Percentiles rank a stretch among this genome's conserved stretches.
phyloP scores from a whole-genome alignment of 306 rosid genomes.

The Nissolia schottii region DNA sequence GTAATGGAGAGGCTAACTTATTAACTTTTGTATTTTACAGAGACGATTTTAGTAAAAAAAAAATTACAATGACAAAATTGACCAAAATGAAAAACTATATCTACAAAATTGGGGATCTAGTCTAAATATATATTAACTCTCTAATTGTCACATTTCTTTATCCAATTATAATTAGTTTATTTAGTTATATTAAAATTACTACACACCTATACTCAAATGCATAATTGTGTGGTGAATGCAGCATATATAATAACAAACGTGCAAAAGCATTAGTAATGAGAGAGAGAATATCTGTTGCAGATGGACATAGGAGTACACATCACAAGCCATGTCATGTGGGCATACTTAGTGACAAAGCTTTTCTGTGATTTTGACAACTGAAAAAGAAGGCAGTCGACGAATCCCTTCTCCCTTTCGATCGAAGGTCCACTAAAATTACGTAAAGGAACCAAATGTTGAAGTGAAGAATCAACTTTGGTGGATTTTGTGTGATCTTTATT shows the following conservation, averaged over 20 bases:
- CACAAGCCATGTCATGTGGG: constrained; percentile 39
- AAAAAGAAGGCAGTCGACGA: constrained; percentile 19
- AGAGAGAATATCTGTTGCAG: background rate
- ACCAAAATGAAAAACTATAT: too few species aligned
- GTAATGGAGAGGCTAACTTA: too few species aligned
- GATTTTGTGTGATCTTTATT: background rate
- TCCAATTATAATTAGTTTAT: too few species aligned
- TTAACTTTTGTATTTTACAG: too few species aligned
- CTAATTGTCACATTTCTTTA: too few species aligned
- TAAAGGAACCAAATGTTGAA: background rate
- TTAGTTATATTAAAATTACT: too few species aligned
- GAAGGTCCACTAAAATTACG: constrained; percentile 33
- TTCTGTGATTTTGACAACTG: constrained; percentile 35
- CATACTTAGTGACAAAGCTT: constrained; percentile 29
- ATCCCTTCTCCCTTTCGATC: constrained; percentile 18
- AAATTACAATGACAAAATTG: too few species aligned
- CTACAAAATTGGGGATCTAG: too few species aligned
- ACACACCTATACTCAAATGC: too few species aligned
- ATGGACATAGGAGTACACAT: constrained; percentile 19
- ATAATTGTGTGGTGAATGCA: background rate
- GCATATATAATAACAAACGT: background rate
- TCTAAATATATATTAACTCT: too few species aligned
- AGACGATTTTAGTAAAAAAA: too few species aligned
- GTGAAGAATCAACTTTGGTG: constrained; percentile 18
- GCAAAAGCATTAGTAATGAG: background rate